Conservation (phyloP, 352 stramenopile species). For the Saprolegnia diclina region DNA sequence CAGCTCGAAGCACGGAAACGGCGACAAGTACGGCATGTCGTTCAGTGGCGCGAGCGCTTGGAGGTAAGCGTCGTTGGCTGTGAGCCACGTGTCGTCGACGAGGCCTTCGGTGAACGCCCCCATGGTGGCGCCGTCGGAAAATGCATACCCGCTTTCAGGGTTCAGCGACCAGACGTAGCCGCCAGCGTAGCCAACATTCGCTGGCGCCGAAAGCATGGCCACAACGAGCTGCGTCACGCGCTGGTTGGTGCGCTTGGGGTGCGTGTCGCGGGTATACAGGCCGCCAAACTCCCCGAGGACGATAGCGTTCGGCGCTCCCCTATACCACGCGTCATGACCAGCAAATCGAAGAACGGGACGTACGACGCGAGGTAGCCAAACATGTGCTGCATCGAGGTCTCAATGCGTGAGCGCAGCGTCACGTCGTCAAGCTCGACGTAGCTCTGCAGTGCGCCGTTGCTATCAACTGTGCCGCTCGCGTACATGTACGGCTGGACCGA, state of each 20-base stretch:
- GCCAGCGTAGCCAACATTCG: slow-evolving; percentile 47
- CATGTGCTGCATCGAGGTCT: slow-evolving; percentile 60
- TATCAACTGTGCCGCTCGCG: slow-evolving; percentile 34
- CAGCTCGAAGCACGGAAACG: slow-evolving; percentile 32
- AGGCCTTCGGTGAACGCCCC: slow-evolving; percentile 56
- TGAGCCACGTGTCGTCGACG: slow-evolving; percentile 59
- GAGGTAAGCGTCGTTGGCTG: slow-evolving; percentile 37
- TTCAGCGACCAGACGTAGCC: slow-evolving; percentile 76
- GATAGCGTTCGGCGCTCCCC: slow-evolving; percentile 33
- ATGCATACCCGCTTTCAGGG: slow-evolving; percentile 65
- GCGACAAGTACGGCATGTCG: slow-evolving; percentile 29
- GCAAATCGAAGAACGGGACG: slow-evolving; percentile 21
- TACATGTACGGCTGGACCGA: slow-evolving; percentile 57
- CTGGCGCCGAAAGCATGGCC: slow-evolving; percentile 58
- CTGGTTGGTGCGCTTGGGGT: slow-evolving; percentile 47
- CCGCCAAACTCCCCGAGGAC: slow-evolving; percentile 60
- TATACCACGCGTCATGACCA: not conserved
- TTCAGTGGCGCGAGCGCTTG: slow-evolving; percentile 30
- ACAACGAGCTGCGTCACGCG: slow-evolving; percentile 53
- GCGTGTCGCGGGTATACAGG: slow-evolving; percentile 47
- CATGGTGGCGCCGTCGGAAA: slow-evolving; percentile 52
- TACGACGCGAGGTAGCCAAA: slow-evolving; percentile 50
- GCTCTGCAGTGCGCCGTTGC: slow-evolving; percentile 29
- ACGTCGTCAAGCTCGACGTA: slow-evolving; percentile 52
- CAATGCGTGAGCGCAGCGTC: slow-evolving; percentile 43